Evolutionary conservation across 2,329 filamentous ascomycete genomes (phyloP).

Genomic region (Scytalidium lignicola): DNA sequence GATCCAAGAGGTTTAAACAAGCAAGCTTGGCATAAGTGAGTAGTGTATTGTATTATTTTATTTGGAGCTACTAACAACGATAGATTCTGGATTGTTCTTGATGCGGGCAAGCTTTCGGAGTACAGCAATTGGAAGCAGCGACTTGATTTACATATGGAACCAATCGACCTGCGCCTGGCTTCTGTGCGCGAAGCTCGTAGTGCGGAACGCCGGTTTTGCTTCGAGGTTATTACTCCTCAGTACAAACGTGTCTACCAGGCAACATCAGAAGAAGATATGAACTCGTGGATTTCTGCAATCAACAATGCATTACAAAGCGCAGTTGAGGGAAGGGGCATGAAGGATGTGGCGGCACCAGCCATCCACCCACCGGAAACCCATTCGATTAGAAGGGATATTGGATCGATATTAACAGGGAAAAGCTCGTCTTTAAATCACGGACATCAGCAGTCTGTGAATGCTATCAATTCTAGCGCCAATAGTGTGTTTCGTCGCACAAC

Average conservation of each 20-base stretch:
- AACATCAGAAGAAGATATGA: conserved; percentile 97
- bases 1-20: conserved; percentile 95
- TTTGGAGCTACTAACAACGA: conserved; percentile 21
- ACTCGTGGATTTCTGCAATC: conserved; percentile 90
- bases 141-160: conserved; percentile 94
- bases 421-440: conserved; percentile 61
- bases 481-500: conserved; percentile 80
- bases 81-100: conserved; percentile 97
- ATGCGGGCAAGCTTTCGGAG: conserved; percentile 93
- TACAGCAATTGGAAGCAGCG: conserved; percentile 99
- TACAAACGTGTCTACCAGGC: conserved; percentile 97
- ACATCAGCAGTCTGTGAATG: conserved; percentile 39
- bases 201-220: conserved; percentile 91
- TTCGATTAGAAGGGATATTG: conserved; percentile 76
- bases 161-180: conserved; percentile 93
- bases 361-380: conserved; percentile 32
- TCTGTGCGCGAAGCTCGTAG: conserved; percentile 94
- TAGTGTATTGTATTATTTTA: conserved; percentile 16
- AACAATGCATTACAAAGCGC: conserved; percentile 97
- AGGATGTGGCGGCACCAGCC: conserved; percentile 41
- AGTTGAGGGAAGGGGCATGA: conserved; percentile 72
- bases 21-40: conserved; percentile 97
- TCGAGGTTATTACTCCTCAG: conserved; percentile 95
- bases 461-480: conserved; percentile 31
- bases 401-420: conserved; percentile 89